Evolutionary conservation across 129 eudicot genomes (phyloP), one percentile per base, ranked within the genome.

Genomic region (Saposhnikovia divaricata): DNA sequence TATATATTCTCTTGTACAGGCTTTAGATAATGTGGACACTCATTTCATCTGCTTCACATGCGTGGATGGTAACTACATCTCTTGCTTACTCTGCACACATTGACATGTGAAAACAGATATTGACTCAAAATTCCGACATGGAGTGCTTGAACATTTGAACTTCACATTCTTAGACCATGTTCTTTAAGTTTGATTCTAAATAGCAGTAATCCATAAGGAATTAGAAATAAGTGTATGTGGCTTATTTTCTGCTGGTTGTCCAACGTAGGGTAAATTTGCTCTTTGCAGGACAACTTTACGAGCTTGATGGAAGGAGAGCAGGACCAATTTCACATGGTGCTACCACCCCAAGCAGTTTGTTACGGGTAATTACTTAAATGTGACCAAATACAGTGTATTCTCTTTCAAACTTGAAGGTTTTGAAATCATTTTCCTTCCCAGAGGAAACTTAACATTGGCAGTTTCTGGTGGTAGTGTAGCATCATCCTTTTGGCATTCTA

Each of bases 41-140:
- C 98, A 94, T 82, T 91, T 94, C 76, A 94, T 94, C 82, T 94
- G 98, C 88, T 94, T 88, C 83, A 53, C 96, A 71, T 90, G 97
- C 50, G 90, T 86, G 44, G 82, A 90, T 77, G 98, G 98, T 91
- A 87, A 82, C 5, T 74, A 45, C 59, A 28, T 68, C 42, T 76
- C 82, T 44, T 51, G 79, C 77, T 78, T 78, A 45, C 74, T 85
- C 75, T 50, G 65, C 77, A 45, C 76, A 28, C 19, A 11, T 28
- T 12, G 21, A 65, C 71, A 65, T 39, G 27, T 31, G 31, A 66
- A 28, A 31, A 34, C 37, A 34, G 37, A 34, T 34, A 34, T 34
- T 34, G 37, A 0, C 37, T 34, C 37, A 34, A 34, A 34, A 34
- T 34, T 34, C 37, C 0, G 23, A 12, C 34, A 28, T 65, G 19